Conservation (phyloP, 192 early-diverging fungal species). For the Linnemannia zychae region DNA sequence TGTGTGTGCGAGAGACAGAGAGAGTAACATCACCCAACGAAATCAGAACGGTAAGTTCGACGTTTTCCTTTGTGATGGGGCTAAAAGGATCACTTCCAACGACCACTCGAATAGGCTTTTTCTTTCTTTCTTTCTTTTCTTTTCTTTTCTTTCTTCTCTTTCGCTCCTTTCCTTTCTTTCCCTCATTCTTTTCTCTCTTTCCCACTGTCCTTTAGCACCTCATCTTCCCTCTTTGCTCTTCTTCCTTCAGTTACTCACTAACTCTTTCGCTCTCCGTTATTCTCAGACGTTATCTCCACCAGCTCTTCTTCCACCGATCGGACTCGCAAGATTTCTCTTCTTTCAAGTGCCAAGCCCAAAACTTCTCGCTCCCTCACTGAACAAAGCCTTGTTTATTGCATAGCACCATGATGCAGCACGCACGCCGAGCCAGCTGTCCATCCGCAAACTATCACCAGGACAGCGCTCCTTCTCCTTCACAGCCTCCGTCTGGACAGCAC, state of each 20-base stretch:
- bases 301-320: neutral
- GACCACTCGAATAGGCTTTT: neutral
- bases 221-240: neutral
- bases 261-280: neutral
- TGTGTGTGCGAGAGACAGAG: neutral
- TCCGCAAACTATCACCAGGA: neutral
- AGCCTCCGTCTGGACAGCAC: neutral
- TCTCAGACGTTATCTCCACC: neutral
- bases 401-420: constrained; percentile 15
- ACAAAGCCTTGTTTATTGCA: neutral
- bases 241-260: too few species aligned
- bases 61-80: neutral
- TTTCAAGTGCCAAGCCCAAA: neutral
- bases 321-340: neutral
- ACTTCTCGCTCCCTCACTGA: neutral
- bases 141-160: constrained; percentile 13
- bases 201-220: neutral
- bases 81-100: neutral
- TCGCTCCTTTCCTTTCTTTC: neutral
- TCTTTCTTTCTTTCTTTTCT: constrained; percentile 4
- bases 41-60: neutral
- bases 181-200: neutral
- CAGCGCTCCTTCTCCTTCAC: neutral
- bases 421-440: constrained; percentile 16
- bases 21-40: neutral